Evolutionary conservation across 2,329 filamentous ascomycete genomes (phyloP), one percentile per base, ranked within the genome.

Genomic region (Aspergillus fructus): DNA sequence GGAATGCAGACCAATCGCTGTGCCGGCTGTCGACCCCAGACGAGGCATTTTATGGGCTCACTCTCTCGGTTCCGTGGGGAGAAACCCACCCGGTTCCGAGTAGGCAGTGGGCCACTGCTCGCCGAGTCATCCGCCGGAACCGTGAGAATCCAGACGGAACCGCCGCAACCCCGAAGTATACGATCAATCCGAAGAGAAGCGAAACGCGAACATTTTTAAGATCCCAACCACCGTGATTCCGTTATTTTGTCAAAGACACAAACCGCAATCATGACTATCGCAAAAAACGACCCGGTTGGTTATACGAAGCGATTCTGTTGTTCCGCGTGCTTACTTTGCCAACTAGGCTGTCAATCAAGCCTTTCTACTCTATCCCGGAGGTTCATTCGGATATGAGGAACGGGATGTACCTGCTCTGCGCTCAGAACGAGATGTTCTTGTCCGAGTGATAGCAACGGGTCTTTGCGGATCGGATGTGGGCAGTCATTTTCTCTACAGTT

Each of bases 391-490:
- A 11, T 68, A 59, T 51, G 66, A 69, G 40, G 53, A 63, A 24
- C 62, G 65, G 23, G 50, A 37, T n/a, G 50, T 40, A 33, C 67
- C 66, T 12, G 53, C 40, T 1, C 41, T 69, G 19, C 49, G 66
- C 8, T 63, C 67, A 27, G 59, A 63, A 21, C 82, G 90, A 78
- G 86, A 93, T 72, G 89, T 93, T 61, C 82, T 92, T 67, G 85
- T 93, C 57, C 85, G 86, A 70, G 81, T 92, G 63, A 86, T 89
- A 78, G 92, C 88, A 79, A 94, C 90, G 2, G 90, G 90, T 63
- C 93, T 94, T 76, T 93, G 90, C 79, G 90, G 90, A 57, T 90
- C 86, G 54, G 90, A 94, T 74, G 89, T 89, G 62, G 1, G 27
- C 3, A 11, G 9, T 11, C 27, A 30, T 30, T 30, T 30, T 30